Percentiles rank a stretch among this genome's conserved stretches.
Conservation (phyloP, 2,329 filamentous ascomycete species). For the Rhinocladiella mackenziei region DNA sequence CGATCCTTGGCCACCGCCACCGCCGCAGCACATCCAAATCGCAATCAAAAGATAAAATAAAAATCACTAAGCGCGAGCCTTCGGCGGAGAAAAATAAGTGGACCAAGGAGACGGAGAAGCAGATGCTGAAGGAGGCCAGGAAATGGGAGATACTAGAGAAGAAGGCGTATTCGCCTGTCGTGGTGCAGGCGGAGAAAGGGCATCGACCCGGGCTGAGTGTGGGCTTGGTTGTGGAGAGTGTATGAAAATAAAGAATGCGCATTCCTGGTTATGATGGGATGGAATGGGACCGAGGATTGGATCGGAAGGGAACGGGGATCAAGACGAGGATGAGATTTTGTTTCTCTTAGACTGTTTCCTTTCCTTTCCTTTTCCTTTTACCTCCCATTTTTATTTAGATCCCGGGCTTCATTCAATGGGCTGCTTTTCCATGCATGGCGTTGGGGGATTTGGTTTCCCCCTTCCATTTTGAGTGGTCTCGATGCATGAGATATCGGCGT, state of each 20-base stretch:
- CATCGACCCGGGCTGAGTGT: conserved; percentile 26
- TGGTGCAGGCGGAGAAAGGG: conserved; percentile 21
- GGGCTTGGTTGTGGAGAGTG: conserved; percentile 23
- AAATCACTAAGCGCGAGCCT: conserved; percentile 17
- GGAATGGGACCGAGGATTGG: neutral
- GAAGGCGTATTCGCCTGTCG: conserved; percentile 24
- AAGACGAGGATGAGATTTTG: too few relatives aligned
- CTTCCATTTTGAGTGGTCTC: too few relatives aligned
- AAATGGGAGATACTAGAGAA: conserved; percentile 22
- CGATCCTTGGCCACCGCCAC: conserved; percentile 18
- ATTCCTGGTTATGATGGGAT: neutral
- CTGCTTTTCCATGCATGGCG: too few relatives aligned
- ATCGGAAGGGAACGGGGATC: too few relatives aligned
- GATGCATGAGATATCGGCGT: too few relatives aligned
- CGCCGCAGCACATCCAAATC: conserved; percentile 17
- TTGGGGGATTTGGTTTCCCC: too few relatives aligned
- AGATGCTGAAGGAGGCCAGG: conserved; percentile 14
- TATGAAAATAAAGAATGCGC: too few relatives aligned
- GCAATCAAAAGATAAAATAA: conserved; percentile 13
- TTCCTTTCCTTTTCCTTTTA: too few relatives aligned
- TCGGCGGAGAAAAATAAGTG: conserved; percentile 2
- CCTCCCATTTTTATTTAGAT: too few relatives aligned
- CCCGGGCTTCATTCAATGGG: too few relatives aligned
- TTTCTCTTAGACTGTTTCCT: too few relatives aligned
- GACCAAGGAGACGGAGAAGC: conserved; percentile 20